phyloP scores from a whole-genome alignment of 306 rosid genomes.

The Cicer cuneatum region DNA sequence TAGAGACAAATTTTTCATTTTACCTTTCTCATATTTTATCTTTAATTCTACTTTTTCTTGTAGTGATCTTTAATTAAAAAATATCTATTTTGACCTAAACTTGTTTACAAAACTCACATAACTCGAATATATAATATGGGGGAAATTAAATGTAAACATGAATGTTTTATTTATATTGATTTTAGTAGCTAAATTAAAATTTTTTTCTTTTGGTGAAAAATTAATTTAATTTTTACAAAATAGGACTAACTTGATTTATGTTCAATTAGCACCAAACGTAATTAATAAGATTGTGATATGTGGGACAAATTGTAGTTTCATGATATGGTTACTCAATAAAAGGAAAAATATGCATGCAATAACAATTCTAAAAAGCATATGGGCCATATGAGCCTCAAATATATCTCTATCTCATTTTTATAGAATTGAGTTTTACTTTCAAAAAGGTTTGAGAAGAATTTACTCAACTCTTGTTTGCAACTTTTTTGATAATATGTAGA shows the following conservation, averaged over 20 bases:
- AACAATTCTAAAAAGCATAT: neutral
- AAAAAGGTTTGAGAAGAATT: conserved; percentile 21
- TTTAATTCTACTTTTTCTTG: too few relatives aligned
- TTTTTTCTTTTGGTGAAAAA: too few relatives aligned
- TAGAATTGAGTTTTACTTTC: neutral
- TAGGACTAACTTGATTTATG: neutral
- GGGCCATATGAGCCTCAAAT: conserved; percentile 7
- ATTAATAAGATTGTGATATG: neutral
- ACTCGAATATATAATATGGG: too few relatives aligned
- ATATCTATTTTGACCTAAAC: too few relatives aligned
- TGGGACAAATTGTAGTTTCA: neutral
- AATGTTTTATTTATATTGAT: too few relatives aligned
- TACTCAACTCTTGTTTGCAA: conserved; percentile 11
- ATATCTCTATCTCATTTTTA: neutral
- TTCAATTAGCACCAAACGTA: neutral
- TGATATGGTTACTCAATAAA: neutral
- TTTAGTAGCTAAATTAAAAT: too few relatives aligned
- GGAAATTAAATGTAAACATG: too few relatives aligned
- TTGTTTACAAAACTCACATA: too few relatives aligned
- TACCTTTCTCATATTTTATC: too few relatives aligned
- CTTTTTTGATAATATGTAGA: conserved; percentile 10
- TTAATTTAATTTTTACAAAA: too few relatives aligned
- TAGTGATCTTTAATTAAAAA: too few relatives aligned
- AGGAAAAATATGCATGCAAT: neutral
- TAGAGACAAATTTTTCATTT: too few relatives aligned